phyloP scores from a whole-genome alignment of 2,329 filamentous ascomycete genomes.

The Ceratocystis ficicola region DNA sequence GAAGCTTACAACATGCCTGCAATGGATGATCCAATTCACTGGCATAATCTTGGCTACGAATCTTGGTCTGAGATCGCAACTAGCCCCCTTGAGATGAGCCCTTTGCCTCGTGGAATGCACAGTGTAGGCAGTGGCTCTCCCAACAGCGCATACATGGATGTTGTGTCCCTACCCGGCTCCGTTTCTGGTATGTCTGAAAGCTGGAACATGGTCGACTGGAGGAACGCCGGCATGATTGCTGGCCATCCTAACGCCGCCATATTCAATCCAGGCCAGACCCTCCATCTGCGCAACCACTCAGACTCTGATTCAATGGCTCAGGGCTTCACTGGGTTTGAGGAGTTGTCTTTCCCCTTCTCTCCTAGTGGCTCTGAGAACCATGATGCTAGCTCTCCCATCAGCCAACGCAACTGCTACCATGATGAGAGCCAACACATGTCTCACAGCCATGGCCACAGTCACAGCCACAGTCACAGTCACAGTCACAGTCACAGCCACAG shows the following conservation, averaged over 20 bases:
- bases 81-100: constrained; percentile 44
- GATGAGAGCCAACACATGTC: constrained; percentile 29
- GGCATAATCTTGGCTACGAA: constrained; percentile 50
- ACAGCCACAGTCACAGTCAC: constrained; percentile 24
- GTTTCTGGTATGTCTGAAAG: constrained; percentile 47
- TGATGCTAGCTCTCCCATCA: constrained; percentile 36
- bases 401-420: constrained; percentile 51
- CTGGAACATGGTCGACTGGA: constrained; percentile 68
- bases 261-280: constrained; percentile 82
- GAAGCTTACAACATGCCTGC: constrained; percentile 52
- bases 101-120: constrained; percentile 30
- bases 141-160: constrained; percentile 58
- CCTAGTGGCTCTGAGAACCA: constrained; percentile 49
- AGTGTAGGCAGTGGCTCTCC: constrained; percentile 38
- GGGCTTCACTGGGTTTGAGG: constrained; percentile 65
- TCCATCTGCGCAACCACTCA: constrained; percentile 77
- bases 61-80: constrained; percentile 68
- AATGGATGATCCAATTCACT: constrained; percentile 48
- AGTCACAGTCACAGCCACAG: constrained; percentile 48
- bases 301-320: constrained; percentile 52
- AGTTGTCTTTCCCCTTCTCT: constrained; percentile 66
- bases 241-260: constrained; percentile 49
- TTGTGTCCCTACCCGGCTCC: constrained; percentile 67
- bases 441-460: constrained; percentile 48
- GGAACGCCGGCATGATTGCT: constrained; percentile 27